Evolutionary conservation across 345 rosid genomes (phyloP).

Genomic region (Nasturtium officinale): DNA sequence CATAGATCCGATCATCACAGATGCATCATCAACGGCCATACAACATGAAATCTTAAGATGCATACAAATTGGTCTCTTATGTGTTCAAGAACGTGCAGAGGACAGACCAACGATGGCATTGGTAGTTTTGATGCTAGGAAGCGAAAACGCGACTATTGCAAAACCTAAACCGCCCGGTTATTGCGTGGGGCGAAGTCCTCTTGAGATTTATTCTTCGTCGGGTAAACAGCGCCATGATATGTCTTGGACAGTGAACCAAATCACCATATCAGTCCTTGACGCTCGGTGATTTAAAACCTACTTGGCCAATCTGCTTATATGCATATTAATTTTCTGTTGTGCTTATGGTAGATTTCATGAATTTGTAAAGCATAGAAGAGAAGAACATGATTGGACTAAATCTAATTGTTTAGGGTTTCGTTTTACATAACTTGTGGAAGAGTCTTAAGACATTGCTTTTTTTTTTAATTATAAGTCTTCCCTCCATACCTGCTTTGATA

Average conservation of each 20-base stretch:
- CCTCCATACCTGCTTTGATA: background rate
- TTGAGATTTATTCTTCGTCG: constrained; percentile 62
- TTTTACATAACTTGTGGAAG: background rate
- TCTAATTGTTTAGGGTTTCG: background rate
- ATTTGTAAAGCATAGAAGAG: background rate
- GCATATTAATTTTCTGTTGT: background rate
- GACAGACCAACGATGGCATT: constrained; percentile 73
- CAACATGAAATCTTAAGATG: constrained; percentile 62
- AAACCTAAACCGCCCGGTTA: constrained; percentile 71
- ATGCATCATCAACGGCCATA: constrained; percentile 32
- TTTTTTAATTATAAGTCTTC: background rate
- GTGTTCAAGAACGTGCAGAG: constrained; percentile 77
- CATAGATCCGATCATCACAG: constrained; percentile 47
- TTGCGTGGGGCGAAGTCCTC: constrained; percentile 56
- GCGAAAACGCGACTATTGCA: constrained; percentile 57
- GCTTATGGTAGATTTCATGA: background rate
- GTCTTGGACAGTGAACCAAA: constrained; percentile 71
- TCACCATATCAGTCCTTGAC: constrained; percentile 69
- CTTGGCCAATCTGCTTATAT: background rate
- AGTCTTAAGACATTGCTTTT: background rate
- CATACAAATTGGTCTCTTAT: constrained; percentile 75
- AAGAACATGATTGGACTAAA: background rate
- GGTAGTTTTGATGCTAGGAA: constrained; percentile 66
- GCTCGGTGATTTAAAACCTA: constrained; percentile 48
- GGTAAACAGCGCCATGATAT: constrained; percentile 50